Percentiles rank a stretch among this genome's conserved stretches.
Conservation (phyloP, 2,329 filamentous ascomycete genomes). For the Decorospora gaudefroyi region DNA sequence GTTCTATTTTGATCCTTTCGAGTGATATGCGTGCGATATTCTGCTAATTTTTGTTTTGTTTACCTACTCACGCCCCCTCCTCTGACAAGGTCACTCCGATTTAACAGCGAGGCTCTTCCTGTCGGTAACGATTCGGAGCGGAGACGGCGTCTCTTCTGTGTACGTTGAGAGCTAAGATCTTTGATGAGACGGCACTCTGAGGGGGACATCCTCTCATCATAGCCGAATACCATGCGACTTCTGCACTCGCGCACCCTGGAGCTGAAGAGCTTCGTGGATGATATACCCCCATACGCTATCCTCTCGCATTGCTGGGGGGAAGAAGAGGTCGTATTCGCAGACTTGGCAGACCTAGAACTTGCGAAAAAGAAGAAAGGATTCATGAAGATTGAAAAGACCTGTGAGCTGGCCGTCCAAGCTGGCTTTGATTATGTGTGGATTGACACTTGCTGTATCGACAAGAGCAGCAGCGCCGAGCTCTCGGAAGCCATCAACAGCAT, state of each 20-base stretch:
- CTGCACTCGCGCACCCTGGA: slow-evolving; percentile 8
- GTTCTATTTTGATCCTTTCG: no score
- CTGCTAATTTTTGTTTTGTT: no score
- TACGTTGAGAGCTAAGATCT: no score
- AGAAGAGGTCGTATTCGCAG: slow-evolving; percentile 20
- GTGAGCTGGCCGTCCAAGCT: slow-evolving; percentile 14
- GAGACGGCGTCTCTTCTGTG: no score
- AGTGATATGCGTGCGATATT: no score
- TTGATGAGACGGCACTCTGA: no score
- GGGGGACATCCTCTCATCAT: no score
- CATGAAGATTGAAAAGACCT: slow-evolving; percentile 23
- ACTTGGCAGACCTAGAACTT: slow-evolving; percentile 11
- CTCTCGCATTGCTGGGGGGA: slow-evolving; percentile 25
- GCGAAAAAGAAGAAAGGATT: slow-evolving; percentile 19
- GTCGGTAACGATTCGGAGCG: no score
- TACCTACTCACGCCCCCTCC: no score
- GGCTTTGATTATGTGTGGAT: slow-evolving; percentile 17
- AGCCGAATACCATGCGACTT: no score
- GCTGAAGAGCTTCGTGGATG: slow-evolving; percentile 14
- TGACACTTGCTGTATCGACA: slow-evolving; percentile 33
- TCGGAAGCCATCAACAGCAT: slow-evolving; percentile 25
- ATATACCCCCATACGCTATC: slow-evolving; percentile 22
- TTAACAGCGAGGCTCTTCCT: no score
- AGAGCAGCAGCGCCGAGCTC: slow-evolving; percentile 20
- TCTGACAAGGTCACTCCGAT: no score